Percentiles rank a stretch among this genome's conserved stretches.
phyloP scores from a whole-genome alignment of 768 basidiomycete genomes.

The Leccinum aurantiacum region DNA sequence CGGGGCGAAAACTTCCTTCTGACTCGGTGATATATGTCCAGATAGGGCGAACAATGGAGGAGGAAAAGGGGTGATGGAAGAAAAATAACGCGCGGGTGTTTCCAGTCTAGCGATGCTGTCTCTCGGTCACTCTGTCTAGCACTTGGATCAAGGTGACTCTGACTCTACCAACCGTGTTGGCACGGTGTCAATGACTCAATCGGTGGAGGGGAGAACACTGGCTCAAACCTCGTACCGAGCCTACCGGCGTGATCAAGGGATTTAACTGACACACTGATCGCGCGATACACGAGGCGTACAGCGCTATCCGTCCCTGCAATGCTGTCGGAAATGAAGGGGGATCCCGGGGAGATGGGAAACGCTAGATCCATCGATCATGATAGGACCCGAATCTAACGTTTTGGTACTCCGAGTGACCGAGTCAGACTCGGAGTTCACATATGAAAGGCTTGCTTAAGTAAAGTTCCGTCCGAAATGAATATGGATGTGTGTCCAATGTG shows the following conservation, averaged over 20 bases:
- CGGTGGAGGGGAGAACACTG: too few relatives aligned
- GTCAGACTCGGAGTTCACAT: background rate
- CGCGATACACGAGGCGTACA: background rate
- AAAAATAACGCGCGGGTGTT: background rate
- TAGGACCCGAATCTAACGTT: background rate
- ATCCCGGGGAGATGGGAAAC: background rate
- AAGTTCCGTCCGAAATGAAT: background rate
- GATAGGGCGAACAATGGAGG: conserved; percentile 15
- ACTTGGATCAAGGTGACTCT: background rate
- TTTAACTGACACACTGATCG: background rate
- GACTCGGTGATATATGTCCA: conserved; percentile 1
- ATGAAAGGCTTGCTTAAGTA: background rate
- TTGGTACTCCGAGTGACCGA: background rate
- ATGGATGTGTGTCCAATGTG: background rate
- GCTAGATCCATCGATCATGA: background rate
- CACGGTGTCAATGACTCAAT: too few relatives aligned
- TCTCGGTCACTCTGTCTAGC: background rate
- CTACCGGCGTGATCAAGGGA: background rate
- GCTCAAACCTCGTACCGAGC: too few relatives aligned
- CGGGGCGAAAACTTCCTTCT: background rate
- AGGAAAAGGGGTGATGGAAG: background rate
- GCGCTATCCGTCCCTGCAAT: background rate
- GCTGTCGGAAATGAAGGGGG: background rate
- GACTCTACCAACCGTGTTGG: background rate
- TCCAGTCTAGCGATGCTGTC: background rate